Evolutionary conservation across 1,284 basidiomycete species (phyloP), one percentile per base, ranked within the genome.

Genomic region (Phlebopus sp.): DNA sequence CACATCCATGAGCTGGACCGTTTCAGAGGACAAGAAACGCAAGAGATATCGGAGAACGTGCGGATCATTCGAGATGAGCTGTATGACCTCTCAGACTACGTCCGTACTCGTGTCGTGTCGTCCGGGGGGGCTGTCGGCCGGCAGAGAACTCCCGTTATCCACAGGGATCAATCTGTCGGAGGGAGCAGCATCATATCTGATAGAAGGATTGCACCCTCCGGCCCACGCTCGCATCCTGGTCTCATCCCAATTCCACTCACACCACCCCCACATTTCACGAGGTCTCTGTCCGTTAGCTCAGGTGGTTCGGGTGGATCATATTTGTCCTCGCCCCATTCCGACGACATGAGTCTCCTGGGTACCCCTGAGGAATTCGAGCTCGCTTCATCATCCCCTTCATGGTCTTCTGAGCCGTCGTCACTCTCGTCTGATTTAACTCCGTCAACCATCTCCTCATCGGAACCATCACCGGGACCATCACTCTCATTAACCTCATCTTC

Each of bases 271-370:
- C 27, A 29, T 29, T 29, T 29, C 5, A 42, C 54, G 37, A 63
- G 69, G 15, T 68, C 74, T 31, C 69, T 74, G 21, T 75, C 78
- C 2, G 70, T 77, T 1, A 78, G 77, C 51, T 76, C 78, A 11
- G 44, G 63, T 35, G 72, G 69, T n/a, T 81, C 77, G 43, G 74
- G 71, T 23, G 62, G 75, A 27, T 86, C 84, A 0, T 89, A 79
- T 61, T 57, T 89, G 45, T 85, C 84, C 1, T 89, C 87, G 9
- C 82, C 85, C 54, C 82, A 89, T 55, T 89, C 86, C 0, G 86
- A 90, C 49, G 86, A 87, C 55, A 60, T 73, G 36, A 77, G 72
- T 48, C 57, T 78, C 37, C 59, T 74, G 64, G 61, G 27, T 35
- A 14, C 31, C 42, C 69, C 67, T 18, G 71, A 69, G 48, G 50